A percentile compares a stretch with the other conserved stretches of the same genome.
These are phyloP conservation scores for Colletotrichum echinochloae DNA, from an alignment of 2,329 filamentous ascomycete species.

Conservation along the genomic window DNA sequence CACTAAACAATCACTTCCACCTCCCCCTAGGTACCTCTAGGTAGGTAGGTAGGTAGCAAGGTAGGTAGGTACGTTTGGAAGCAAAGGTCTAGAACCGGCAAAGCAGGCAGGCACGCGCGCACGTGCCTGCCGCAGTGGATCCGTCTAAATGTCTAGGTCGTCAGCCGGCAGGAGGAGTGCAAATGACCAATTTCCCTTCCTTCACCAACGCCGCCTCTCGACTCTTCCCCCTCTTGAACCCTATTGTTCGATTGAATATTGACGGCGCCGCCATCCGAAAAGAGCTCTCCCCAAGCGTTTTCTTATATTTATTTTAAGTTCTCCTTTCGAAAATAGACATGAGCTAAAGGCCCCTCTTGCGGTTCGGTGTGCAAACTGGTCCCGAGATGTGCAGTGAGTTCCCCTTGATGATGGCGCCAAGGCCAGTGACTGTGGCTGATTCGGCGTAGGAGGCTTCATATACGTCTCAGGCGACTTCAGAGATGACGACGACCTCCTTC, in stretches of 20 bases:
- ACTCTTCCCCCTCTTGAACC: neutral
- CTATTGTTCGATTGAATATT: neutral
- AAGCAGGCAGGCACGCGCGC: neutral
- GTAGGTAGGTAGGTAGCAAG: constrained; percentile 5
- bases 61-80: too few relatives aligned
- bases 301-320: too few relatives aligned
- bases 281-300: neutral
- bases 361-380: neutral
- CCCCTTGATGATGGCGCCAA: constrained; percentile 11
- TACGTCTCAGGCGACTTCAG: constrained; percentile 6
- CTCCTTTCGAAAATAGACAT: neutral
- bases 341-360: neutral
- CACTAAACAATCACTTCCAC: neutral
- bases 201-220: neutral
- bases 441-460: neutral
- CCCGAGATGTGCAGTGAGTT: neutral
- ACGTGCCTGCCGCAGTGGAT: constrained; percentile 5
- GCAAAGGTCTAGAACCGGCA: neutral
- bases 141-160: neutral
- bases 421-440: constrained; percentile 25
- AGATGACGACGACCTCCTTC: neutral
- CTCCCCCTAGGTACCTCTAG: neutral
- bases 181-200: neutral
- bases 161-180: neutral
- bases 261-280: neutral